Base-by-base conservation (phyloP, 768 basidiomycete species). In the Leucocoprinus sp. region DNA sequence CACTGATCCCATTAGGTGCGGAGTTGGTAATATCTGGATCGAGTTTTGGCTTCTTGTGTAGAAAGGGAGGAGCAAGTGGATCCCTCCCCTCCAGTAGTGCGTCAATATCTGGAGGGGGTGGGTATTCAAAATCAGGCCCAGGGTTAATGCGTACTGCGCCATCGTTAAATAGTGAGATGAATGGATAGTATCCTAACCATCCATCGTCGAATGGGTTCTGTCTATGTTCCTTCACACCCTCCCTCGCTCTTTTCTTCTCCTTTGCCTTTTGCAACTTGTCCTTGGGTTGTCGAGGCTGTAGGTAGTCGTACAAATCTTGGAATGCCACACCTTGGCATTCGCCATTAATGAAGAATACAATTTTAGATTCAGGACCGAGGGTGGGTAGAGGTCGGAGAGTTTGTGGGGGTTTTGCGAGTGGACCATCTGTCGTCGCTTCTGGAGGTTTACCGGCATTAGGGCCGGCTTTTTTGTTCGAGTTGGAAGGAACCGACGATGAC, bases 181-280 rank as follows among this genome's bases (percentile, higher is more conserved):
- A 83, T 0, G 95, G 92, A 60, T 92, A 98, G 64, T 99, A 99
- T 1, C 96, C 96, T 5, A 96, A 67, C 15, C 85, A 82, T 15
- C 95, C 96, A 60, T 99, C 96, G 60, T 99, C 93, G 55, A 91
- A 88, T 2, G 76, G 76, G 51, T 93, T 93, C 64, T 89, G 85
- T 49, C 74, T 74, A 58, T 84, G 83, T 55, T 86, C 81, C 42
- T 82, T 79, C 37, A 81, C 78, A 40, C 78, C 80, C 57, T 80
- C 76, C 45, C 75, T 75, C n/a, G 71, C 64, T 28, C 74, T 72
- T 55, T 75, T 81, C 57, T 76, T 77, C 47, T 78, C 79, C 55
- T 80, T 79, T 6, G 73, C 74, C 59, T 84, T 86, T 38, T 75
- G 71, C 7, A 75, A 73, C 18, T 70, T 73, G 2, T 75, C 69